phyloP scores from a whole-genome alignment of 140 eudicot species.

The Senecio squalidus region DNA sequence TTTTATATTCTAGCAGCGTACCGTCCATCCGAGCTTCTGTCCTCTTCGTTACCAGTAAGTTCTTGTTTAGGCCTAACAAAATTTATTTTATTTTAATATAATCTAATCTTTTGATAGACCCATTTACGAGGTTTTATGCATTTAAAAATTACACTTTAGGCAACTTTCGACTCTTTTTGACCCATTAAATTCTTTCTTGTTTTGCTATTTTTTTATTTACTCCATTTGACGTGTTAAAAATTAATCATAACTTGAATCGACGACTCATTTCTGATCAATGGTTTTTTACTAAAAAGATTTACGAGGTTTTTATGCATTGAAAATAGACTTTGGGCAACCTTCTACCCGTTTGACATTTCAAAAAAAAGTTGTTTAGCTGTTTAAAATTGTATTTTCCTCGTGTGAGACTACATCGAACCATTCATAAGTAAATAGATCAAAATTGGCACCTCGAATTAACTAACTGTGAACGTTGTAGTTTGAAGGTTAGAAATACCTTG shows the following conservation, averaged over 20 bases:
- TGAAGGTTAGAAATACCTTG: not conserved
- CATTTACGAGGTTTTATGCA: not conserved
- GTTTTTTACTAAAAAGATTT: not conserved
- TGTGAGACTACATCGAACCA: not conserved
- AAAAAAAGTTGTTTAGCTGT: not conserved
- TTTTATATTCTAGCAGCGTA: conserved; percentile 83
- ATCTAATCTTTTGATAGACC: not conserved
- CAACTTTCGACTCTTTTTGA: no score
- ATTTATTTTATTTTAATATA: not conserved
- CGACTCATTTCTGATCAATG: not conserved
- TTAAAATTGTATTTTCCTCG: not conserved
- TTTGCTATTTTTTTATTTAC: no score
- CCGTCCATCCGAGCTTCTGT: conserved; percentile 85
- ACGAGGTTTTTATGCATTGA: not conserved
- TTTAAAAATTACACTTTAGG: not conserved
- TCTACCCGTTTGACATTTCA: not conserved
- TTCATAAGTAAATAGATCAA: no score
- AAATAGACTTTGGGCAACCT: not conserved
- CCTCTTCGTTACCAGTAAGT: conserved; percentile 81
- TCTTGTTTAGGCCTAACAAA: not conserved
- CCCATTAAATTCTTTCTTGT: no score
- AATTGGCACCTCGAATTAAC: not conserved
- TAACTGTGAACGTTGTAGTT: not conserved
- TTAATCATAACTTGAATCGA: not conserved
- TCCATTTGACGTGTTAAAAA: not conserved